Base-by-base conservation (phyloP, 1,284 basidiomycete species). In the Sanghuangporus weigelae region DNA sequence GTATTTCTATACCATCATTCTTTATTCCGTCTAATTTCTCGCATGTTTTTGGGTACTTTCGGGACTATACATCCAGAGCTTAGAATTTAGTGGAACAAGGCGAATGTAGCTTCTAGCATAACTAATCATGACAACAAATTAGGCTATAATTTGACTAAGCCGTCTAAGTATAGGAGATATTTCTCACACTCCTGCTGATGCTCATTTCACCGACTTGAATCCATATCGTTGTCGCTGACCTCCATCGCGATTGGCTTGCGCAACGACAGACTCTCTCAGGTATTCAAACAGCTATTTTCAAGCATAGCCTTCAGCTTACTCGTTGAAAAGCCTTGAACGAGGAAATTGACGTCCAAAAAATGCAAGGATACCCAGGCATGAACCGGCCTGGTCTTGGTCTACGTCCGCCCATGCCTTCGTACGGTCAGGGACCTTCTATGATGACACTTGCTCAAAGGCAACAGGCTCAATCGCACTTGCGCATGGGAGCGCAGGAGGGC, bases 341-440 rank as follows among this genome's bases (percentile, higher is more conserved):
- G 36, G 16, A 49, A 48, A 6, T 8, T n/a, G 36, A 53, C 14
- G 16, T n/a, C 26, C 26, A 11, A 11, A 54, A 63, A 59, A 63
- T 59, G 63, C 63, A 64, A 49, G 57, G 57, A 55, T 64, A 64
- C 48, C 51, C 60, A 46, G 59, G 56, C 42, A 64, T 64, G 59
- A 92, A 90, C 77, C 84, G 90, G 71, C 77, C 90, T 74, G 90
- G 90, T 79, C 88, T 92, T 78, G 91, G 90, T 79, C 80, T 91
- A 78, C 87, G 90, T 80, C 87, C 88, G 67, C 85, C 89, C 77
- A 79, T 90, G 83, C 89, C 87, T 69, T 90, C 90, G 64, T 91
- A 84, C 76, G 90, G 90, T 74, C 91, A 92, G 77, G 90, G 90
- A 69, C 90, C 90, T 79, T 91, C 90, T 81, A 90, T 92, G 72